Base-by-base conservation (phyloP, 2,329 filamentous ascomycete species). In the Leptodontidium sp. region DNA sequence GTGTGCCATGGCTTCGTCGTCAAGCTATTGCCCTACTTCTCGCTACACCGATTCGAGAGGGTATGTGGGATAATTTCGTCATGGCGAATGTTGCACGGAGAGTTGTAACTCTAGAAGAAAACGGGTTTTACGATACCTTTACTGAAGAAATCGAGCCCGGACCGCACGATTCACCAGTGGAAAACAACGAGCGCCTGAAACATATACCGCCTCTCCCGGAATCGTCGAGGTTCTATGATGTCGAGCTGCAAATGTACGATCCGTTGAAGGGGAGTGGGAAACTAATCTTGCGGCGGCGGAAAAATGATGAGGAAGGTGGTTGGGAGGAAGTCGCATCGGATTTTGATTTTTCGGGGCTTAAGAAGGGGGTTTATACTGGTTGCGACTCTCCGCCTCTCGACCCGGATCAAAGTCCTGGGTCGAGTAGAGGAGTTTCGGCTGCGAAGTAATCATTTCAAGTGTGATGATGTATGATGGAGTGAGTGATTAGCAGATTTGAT, bases 41-140 rank as follows among this genome's bases (percentile, higher is more conserved):
- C 64, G 86, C 84, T 71, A 87, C 86, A 72, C 84, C 87, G 11
- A 82, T 88, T n/a, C 83, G 88, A 58, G 89, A 91, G 77, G 88
- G 87, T 38, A 88, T 91, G 82, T 91, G 89, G 89, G 88, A 91
- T 49, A 65, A 67, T 43, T 58, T 62, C 57, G 58, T 68, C 8
- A 57, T 59, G n/a, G 68, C 55, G 4, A 70, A 49, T 43, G 64
- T 71, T 45, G 68, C 68, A 3, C n/a, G 61, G n/a, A 43, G 61
- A 35, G 29, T 69, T 4, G 43, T 72, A 43, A 61, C 45, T 24
- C 59, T 70, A 8, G 68, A 70, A 49, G 68, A 70, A 45, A 61
- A 53, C 6, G 63, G 52, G 9, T 65, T 65, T 15, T 64, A 40
- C 61, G 49, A 53, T 21, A 43, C n/a, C 45, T 53, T 24, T 2